A percentile compares a stretch with the other conserved stretches of the same genome.
Evolutionary conservation across 2,329 filamentous ascomycete species (phyloP).

Genomic region (Aciculosporium take): DNA sequence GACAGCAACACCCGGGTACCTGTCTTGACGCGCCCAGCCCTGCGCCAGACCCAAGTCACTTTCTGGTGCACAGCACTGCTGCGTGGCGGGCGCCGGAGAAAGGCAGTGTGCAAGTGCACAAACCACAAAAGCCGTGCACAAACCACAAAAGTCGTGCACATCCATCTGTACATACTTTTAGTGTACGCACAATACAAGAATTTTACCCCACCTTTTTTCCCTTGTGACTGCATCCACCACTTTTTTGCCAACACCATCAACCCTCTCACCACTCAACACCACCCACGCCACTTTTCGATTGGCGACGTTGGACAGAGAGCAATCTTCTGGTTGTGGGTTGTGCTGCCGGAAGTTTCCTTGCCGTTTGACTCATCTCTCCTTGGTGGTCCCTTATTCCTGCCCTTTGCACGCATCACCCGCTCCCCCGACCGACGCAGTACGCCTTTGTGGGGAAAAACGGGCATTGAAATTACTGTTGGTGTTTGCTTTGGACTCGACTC

Average conservation of each 20-base stretch:
- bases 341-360: neutral
- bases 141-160: neutral
- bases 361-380: neutral
- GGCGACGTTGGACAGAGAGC: neutral
- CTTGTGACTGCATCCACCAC: slow-evolving; percentile 6
- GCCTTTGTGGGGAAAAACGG: neutral
- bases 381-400: neutral
- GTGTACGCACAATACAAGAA: slow-evolving; percentile 2
- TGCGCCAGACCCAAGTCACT: neutral
- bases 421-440: neutral
- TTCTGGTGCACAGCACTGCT: neutral
- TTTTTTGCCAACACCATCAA: slow-evolving; percentile 3
- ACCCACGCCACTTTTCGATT: slow-evolving; percentile 1
- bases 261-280: slow-evolving; percentile 2
- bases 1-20: neutral
- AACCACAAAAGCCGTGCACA: neutral
- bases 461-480: slow-evolving; percentile 1
- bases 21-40: neutral
- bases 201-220: slow-evolving; percentile 9
- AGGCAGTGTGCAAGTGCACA: neutral
- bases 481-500: neutral
- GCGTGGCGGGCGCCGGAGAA: neutral
- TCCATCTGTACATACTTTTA: no score
- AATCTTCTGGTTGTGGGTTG: neutral
- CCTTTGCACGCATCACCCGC: neutral